phyloP scores from a whole-genome alignment of 495 filamentous ascomycete genomes.

The Daldinia decipiens region DNA sequence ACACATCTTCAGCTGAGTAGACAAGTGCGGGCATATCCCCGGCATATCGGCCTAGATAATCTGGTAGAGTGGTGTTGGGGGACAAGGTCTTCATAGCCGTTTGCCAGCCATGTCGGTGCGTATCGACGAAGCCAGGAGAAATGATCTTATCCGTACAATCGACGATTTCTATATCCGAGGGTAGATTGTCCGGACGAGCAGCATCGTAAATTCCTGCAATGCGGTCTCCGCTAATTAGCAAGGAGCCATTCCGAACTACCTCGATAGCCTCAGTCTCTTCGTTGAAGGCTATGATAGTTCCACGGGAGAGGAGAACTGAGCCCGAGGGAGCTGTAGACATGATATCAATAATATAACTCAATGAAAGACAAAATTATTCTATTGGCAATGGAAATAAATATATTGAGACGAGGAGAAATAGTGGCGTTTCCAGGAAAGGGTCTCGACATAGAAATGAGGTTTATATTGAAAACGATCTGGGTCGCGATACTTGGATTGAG shows the following conservation, averaged over 20 bases:
- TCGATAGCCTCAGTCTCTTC: conserved; percentile 47
- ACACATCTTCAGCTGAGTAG: conserved; percentile 61
- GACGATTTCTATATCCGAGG: conserved; percentile 50
- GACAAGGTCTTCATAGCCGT: conserved; percentile 57
- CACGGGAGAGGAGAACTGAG: conserved; percentile 52
- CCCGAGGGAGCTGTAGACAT: conserved; percentile 29
- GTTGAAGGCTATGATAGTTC: conserved; percentile 58
- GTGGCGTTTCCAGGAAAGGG: neutral
- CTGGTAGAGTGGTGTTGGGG: conserved; percentile 45
- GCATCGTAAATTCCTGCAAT: conserved; percentile 49
- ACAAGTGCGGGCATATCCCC: conserved; percentile 41
- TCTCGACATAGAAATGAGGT: neutral
- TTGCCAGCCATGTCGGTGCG: conserved; percentile 70
- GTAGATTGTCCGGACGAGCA: conserved; percentile 29
- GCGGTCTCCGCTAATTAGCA: conserved; percentile 54
- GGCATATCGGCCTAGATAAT: conserved; percentile 37
- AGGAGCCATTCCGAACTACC: conserved; percentile 52
- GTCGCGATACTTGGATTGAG: neutral
- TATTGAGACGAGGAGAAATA: neutral
- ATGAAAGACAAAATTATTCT: neutral
- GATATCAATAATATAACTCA: neutral
- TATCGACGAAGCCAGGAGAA: conserved; percentile 68
- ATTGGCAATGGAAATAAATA: neutral
- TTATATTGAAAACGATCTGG: neutral
- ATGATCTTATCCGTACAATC: conserved; percentile 66